These are phyloP conservation scores for Biscogniauxia marginata DNA, from an alignment of 2,329 filamentous ascomycete genomes.

Conservation along the genomic window DNA sequence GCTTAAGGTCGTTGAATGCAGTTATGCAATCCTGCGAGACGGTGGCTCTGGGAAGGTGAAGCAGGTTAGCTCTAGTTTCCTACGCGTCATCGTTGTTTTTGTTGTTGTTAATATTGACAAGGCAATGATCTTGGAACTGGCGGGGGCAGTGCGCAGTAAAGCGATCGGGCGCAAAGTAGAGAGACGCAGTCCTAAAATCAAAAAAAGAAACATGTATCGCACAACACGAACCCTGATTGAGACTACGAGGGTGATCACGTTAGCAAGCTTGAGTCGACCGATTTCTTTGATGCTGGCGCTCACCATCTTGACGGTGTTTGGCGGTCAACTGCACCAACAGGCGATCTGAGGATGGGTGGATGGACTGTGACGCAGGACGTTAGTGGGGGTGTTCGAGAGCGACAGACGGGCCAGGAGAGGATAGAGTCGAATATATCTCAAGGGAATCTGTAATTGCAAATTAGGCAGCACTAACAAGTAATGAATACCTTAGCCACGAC, in stretches of 20 bases:
- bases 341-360: constrained; percentile 15
- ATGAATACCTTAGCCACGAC: constrained; percentile 3
- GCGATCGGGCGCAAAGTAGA: constrained; percentile 13
- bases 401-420: not conserved
- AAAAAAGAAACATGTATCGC: constrained; percentile 20
- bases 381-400: constrained; percentile 20
- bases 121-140: not conserved
- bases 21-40: constrained; percentile 70
- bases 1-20: constrained; percentile 79
- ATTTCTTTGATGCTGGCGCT: constrained; percentile 13
- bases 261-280: constrained; percentile 12
- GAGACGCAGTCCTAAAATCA: constrained; percentile 12
- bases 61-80: constrained; percentile 1
- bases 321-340: constrained; percentile 19
- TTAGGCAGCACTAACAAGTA: constrained; percentile 7
- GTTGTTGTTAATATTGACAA: not conserved
- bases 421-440: constrained; percentile 1
- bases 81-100: constrained; percentile 1
- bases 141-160: not conserved
- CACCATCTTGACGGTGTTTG: constrained; percentile 31
- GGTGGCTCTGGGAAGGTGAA: constrained; percentile 56
- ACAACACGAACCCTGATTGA: constrained; percentile 71
- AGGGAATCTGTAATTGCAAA: not conserved
- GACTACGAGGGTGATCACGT: constrained; percentile 45
- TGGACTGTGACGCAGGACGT: constrained; percentile 27